Base-by-base conservation (phyloP, 805 yeast species). In the Starmerella apis region DNA sequence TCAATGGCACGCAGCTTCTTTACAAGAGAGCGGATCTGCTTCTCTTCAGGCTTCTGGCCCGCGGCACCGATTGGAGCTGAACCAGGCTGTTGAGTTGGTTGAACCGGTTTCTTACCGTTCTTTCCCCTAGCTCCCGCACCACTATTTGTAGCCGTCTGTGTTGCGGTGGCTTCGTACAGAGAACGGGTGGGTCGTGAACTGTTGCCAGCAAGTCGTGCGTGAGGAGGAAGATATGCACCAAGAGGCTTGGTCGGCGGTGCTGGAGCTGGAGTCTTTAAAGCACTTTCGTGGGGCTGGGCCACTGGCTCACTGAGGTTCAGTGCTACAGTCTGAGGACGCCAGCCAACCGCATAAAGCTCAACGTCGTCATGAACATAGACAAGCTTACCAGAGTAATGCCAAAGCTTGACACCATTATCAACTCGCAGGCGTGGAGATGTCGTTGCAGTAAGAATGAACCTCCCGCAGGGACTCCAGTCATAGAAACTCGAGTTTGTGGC, bases 211-310 rank as follows among this genome's bases (percentile, higher is more conserved):
- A 67, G 66, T 65, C 95, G 76, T 10, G 96, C 95, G 66, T 87
- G 96, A 2, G 99, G 98, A 22, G 98, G 98, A 65, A 94, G 79
- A 66, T 92, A 92, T 37, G 96, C 97, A 48, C 96, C 95, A 28
- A 78, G 75, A 48, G 88, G 81, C 63, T 81, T 82, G 48, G 74
- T 64, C 63, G 74, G 59, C 19, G 68, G 59, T 23, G 66, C 64
- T 23, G 56, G 51, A 22, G 44, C 49, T 10, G 54, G 58, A 38
- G 50, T 56, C 50, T 78, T 84, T 38, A 73, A 69, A 19, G 87
- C 95, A 39, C 85, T 78, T 49, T 70, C 69, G 63, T 90, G 92
- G 7, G 90, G 79, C 52, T 70, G 72, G 25, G 88, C 82, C 36
- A 83, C 78, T 11, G 64, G 60, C 28, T 63, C 59, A 37, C 56